These are phyloP conservation scores for Trifolium pratense DNA, from an alignment of 306 rosid genomes.

Conservation along the genomic window DNA sequence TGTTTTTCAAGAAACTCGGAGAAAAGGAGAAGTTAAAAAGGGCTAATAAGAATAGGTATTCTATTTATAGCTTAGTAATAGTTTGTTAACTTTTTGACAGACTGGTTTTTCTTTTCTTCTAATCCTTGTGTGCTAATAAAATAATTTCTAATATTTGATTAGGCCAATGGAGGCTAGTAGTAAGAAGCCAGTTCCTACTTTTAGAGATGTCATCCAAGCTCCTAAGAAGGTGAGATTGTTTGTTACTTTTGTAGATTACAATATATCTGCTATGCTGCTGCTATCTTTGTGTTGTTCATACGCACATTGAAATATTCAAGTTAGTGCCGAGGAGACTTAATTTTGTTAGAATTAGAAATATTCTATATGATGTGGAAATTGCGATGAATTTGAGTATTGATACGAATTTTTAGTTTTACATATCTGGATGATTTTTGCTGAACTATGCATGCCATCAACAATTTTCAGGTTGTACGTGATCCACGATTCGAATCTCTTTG, in stretches of 20 bases:
- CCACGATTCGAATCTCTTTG: slow-evolving; percentile 86
- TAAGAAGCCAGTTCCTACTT: slow-evolving; percentile 75
- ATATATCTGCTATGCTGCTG: slow-evolving; percentile 37
- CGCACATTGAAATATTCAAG: neutral
- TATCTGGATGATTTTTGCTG: slow-evolving; percentile 18
- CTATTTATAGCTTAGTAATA: neutral
- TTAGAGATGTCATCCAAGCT: slow-evolving; percentile 77
- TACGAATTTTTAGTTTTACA: slow-evolving; percentile 20
- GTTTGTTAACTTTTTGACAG: neutral
- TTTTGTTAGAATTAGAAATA: no score
- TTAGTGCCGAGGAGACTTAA: no score
- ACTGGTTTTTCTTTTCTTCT: neutral
- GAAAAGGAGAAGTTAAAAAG: slow-evolving; percentile 61
- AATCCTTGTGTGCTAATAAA: slow-evolving; percentile 14
- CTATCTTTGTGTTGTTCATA: neutral
- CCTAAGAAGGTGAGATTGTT: slow-evolving; percentile 68
- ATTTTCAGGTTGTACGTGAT: slow-evolving; percentile 69
- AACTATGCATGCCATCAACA: slow-evolving; percentile 24
- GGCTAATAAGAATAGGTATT: slow-evolving; percentile 84
- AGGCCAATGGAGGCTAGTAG: slow-evolving; percentile 95
- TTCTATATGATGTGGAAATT: slow-evolving; percentile 25
- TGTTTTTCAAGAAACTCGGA: slow-evolving; percentile 45
- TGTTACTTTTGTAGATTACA: neutral
- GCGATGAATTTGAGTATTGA: slow-evolving; percentile 16
- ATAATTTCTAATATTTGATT: slow-evolving; percentile 33